Base-by-base conservation (phyloP, 345 rosid species). In the Pistacia atlantica region DNA sequence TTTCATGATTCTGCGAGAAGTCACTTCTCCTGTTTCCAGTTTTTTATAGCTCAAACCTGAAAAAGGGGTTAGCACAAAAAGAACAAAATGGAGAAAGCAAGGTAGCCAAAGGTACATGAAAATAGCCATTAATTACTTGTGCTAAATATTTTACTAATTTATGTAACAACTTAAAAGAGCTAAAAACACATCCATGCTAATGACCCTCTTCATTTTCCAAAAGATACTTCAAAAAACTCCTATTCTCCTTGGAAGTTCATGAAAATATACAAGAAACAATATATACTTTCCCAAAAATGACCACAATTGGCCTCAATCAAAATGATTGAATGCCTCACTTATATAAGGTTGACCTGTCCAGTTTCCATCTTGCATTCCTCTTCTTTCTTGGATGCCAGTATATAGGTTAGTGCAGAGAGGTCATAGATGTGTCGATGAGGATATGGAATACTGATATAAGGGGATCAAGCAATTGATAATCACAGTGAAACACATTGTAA, bases 401-500 rank as follows among this genome's bases (percentile, higher is more conserved):
- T 57, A 62, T 63, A 59, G 51, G 76, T 79, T 76, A 71, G 75
- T 49, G 74, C 68, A 52, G 57, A 54, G 71, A 66, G 74, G 54
- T 38, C 42, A 20, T 31, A 52, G 69, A 35, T 35, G 13, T 18
- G 31, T 10, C 57, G 75, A 70, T 6, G 22, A 74, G 55, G 60
- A 51, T 42, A 55, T 20, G 83, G 77, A 68, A 74, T 77, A 77
- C 82, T 67, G 74, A 69, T 58, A 63, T 75, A 58, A 42, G 70
- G 49, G 52, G 69, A 58, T 63, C 72, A 66, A 73, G 73, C 69
- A 67, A 25, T 72, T 55, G 54, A 76, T 79, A 67, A 76, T 93
- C 88, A 93, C 77, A 93, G 87, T 38, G 98, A 83, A 75, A 89
- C 71, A 85, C 92, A 90, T 68, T 89, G 93, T 85, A 86, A 87